Conservation (phyloP, 73 alveolate genomes). For the Paramecium biaurelia region DNA sequence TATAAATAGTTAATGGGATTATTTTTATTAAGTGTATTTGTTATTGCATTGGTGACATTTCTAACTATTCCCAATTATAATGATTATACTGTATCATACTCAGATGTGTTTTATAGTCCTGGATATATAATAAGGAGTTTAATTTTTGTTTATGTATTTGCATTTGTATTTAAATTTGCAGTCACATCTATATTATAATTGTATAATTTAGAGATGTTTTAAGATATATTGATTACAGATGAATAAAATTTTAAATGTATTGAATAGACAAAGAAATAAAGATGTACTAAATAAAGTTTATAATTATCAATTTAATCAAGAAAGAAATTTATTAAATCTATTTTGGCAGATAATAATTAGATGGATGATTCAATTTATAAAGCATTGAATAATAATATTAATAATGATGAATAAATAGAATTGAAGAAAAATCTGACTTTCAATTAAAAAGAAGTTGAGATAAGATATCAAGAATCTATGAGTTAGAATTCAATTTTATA, state of each 20-base stretch:
- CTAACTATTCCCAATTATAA: not conserved
- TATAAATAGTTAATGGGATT: not conserved
- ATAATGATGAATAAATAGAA: conserved; percentile 22
- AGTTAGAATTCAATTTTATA: not conserved
- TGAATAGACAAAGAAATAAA: not conserved
- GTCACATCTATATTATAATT: not conserved
- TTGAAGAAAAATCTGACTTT: not conserved
- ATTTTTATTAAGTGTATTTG: not conserved
- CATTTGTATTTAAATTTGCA: conserved; percentile 12
- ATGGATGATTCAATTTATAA: conserved; percentile 44
- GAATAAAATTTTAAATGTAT: not conserved
- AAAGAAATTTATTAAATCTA: not conserved
- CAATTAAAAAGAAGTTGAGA: not conserved
- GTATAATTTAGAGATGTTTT: not conserved
- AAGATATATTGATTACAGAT: not conserved
- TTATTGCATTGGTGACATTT: not conserved
- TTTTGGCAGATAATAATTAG: not conserved
- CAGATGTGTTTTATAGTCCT: conserved; percentile 47
- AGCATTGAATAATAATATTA: not conserved
- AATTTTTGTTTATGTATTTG: not conserved
- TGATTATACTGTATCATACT: not conserved
- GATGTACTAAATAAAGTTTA: not conserved
- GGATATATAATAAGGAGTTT: conserved; percentile 11
- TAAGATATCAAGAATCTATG: not conserved
- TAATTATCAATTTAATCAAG: not conserved